These are phyloP conservation scores for Cryphonectria carpinicola DNA, from an alignment of 2,329 filamentous ascomycete genomes.

Conservation along the genomic window DNA sequence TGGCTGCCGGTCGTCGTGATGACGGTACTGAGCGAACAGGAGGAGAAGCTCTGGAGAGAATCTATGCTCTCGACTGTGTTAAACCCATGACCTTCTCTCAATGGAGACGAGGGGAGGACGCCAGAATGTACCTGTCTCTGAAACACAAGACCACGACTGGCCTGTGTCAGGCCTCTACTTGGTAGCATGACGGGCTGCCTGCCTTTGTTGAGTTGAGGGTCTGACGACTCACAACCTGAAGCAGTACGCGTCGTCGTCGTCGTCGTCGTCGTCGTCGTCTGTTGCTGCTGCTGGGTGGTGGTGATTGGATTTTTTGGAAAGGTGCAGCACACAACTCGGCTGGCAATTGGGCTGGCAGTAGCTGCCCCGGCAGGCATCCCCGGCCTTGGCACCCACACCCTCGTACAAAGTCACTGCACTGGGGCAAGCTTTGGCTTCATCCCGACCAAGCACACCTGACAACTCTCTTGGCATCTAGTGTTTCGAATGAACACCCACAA, in stretches of 20 bases:
- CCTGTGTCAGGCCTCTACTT: conserved; percentile 55
- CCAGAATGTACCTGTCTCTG: conserved; percentile 40
- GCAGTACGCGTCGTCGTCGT: conserved; percentile 1
- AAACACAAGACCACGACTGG: conserved; percentile 48
- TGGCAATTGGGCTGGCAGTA: not conserved
- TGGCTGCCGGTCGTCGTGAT: not conserved
- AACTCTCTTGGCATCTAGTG: conserved; percentile 13
- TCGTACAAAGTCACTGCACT: not conserved
- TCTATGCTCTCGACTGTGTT: conserved; percentile 19
- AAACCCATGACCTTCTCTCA: not conserved
- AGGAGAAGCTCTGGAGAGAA: conserved; percentile 25
- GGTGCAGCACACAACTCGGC: not conserved
- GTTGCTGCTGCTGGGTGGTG: not conserved
- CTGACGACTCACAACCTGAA: conserved; percentile 10
- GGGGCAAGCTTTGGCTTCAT: not conserved
- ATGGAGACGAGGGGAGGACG: not conserved
- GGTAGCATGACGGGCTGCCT: conserved; percentile 52
- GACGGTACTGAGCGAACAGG: conserved; percentile 25
- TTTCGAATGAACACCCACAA: conserved; percentile 8
- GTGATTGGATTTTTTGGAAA: not conserved
- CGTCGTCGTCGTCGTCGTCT: not conserved
- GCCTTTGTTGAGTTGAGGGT: conserved; percentile 23
- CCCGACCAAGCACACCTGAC: conserved; percentile 3
- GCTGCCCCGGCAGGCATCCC: not conserved
- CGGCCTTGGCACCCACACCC: not conserved